A percentile compares a stretch with the other conserved stretches of the same genome.
Evolutionary conservation across 306 rosid species (phyloP).

Genomic region (Castanea crenata): DNA sequence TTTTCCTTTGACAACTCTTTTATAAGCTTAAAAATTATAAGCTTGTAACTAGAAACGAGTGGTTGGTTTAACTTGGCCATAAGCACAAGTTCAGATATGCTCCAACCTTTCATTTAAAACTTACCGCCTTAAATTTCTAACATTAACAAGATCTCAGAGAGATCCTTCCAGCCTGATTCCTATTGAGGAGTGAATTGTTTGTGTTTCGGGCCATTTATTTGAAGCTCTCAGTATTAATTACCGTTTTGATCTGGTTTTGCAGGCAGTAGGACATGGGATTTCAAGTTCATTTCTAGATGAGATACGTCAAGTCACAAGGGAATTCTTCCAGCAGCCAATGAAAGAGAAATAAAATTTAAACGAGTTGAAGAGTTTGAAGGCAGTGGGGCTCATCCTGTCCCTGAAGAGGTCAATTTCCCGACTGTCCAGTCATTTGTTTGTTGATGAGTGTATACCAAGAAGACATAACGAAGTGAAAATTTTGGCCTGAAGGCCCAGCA

Average conservation of each 20-base stretch:
- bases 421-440: constrained; percentile 37
- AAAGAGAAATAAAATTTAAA: constrained; percentile 27
- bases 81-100: background rate
- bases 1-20: no score
- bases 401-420: constrained; percentile 33
- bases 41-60: no score
- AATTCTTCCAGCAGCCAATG: constrained; percentile 36
- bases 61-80: background rate
- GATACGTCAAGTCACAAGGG: constrained; percentile 30
- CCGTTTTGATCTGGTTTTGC: background rate
- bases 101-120: background rate
- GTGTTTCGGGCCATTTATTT: background rate
- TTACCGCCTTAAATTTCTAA: background rate
- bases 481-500: constrained; percentile 36
- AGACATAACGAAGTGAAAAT: constrained; percentile 6
- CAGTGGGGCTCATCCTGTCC: constrained; percentile 35
- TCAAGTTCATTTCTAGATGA: constrained; percentile 23
- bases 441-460: constrained; percentile 25
- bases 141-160: background rate
- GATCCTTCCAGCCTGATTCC: background rate
- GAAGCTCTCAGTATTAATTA: background rate
- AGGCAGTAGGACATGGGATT: constrained; percentile 43
- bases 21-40: no score
- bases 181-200: background rate
- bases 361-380: constrained; percentile 32